Base-by-base conservation (phyloP, 805 yeast species). In the Ogataea paradorogensis region DNA sequence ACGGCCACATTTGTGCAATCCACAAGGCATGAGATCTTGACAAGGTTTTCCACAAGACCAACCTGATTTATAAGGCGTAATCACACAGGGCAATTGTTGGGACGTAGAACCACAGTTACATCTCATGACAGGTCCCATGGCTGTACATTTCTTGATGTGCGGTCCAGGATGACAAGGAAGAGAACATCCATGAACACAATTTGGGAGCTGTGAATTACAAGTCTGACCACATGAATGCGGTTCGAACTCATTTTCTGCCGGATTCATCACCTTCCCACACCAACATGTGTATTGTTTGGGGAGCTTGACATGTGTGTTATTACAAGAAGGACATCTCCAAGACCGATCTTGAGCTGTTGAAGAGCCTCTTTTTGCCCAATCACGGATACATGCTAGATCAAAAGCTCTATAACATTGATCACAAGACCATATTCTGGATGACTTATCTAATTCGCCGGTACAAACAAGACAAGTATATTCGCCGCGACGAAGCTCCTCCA, bases 211-310 rank as follows among this genome's bases (percentile, higher is more conserved):
- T 27, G 68, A 65, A 35, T 74, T 73, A 65, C 97, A 89, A 0
- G 86, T 71, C 56, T 84, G 89, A 2, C 96, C 96, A 69, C 97
- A 90, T 34, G 93, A 82, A 50, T 89, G 93, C 0, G 96, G 96
- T 35, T 71, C 65, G 36, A 80, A 61, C 14, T 70, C 61, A 51
- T 82, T 79, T 1, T 71, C 61, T 4, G 58, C 65, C 0, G 96
- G 96, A 47, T 84, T 77, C 14, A 76, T 65, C 2, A 73, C 74
- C 52, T 85, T 83, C 1, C 90, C 91, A 69, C 96, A 89, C 97
- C 97, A 89, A 56, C 97, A 89, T 1, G 76, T 76, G 59, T 76
- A 82, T 27, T 60, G 71, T 47, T 62, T 71, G 26, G 86, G 89
- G 31, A 74, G 69, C 52, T 64, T 64, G 15, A 35, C 26, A 30